Percentiles rank a stretch among this genome's conserved stretches.
Conservation (phyloP, 1,284 basidiomycete genomes). For the Tilletiopsis washingtonensis region DNA sequence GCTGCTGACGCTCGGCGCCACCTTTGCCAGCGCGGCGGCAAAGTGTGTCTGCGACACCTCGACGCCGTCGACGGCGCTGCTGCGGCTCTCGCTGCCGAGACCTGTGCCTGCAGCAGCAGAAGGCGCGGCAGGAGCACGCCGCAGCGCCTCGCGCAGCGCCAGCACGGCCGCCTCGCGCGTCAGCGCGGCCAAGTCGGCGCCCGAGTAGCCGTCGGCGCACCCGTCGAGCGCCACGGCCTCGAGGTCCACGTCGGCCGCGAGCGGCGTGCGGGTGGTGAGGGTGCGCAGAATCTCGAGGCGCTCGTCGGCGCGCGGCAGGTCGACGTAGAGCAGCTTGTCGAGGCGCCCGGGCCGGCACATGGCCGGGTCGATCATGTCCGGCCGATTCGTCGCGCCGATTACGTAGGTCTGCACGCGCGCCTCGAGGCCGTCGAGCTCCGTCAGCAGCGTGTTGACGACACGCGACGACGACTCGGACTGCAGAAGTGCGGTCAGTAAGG, state of each 20-base stretch:
- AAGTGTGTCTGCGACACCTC: slow-evolving; percentile 60
- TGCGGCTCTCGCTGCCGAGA: slow-evolving; percentile 11
- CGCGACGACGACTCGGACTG: slow-evolving; percentile 86
- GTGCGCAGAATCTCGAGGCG: slow-evolving; percentile 65
- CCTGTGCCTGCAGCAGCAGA: slow-evolving; percentile 1
- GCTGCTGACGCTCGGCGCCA: slow-evolving; percentile 74
- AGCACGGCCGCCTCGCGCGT: slow-evolving; percentile 67
- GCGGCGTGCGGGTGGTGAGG: slow-evolving; percentile 64
- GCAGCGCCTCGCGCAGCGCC: slow-evolving; percentile 59
- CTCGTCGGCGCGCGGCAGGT: slow-evolving; percentile 70
- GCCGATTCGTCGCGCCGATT: slow-evolving; percentile 94
- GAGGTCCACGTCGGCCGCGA: slow-evolving; percentile 51
- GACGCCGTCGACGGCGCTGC: slow-evolving; percentile 8
- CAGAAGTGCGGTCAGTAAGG: neutral
- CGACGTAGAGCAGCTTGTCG: slow-evolving; percentile 94
- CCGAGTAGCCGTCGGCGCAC: slow-evolving; percentile 38
- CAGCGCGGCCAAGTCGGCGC: slow-evolving; percentile 43
- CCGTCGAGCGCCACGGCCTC: slow-evolving; percentile 44
- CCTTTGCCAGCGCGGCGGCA: slow-evolving; percentile 65
- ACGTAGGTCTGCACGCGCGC: slow-evolving; percentile 80
- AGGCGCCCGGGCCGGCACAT: slow-evolving; percentile 94
- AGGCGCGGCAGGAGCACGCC: no score
- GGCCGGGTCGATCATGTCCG: slow-evolving; percentile 97
- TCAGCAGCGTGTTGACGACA: slow-evolving; percentile 94
- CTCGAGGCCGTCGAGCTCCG: slow-evolving; percentile 90